Conservation (phyloP, 2,329 filamentous ascomycete species). For the Sordariomycetes sp. region DNA sequence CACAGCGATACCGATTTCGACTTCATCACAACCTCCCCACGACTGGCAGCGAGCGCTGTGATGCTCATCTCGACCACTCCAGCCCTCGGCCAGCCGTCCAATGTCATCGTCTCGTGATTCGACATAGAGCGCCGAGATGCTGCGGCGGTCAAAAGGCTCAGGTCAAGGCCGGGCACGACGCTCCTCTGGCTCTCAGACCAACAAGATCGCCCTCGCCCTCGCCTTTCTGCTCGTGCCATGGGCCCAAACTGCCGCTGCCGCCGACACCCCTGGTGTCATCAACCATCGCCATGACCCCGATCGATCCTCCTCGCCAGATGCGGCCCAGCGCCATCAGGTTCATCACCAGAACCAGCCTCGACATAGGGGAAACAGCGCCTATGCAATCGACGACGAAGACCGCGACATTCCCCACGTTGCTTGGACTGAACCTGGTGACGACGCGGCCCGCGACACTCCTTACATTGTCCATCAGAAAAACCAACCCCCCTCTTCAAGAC, state of each 20-base stretch:
- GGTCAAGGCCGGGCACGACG: conserved; percentile 46
- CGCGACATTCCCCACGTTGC: not conserved
- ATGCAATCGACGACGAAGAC: not conserved
- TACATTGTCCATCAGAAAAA: conserved; percentile 13
- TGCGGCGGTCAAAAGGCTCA: conserved; percentile 61
- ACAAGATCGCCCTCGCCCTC: conserved; percentile 43
- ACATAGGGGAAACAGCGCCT: not conserved
- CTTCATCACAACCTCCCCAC: too few species aligned
- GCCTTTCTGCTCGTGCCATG: conserved; percentile 49
- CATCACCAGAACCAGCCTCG: not conserved
- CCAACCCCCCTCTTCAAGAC: conserved; percentile 11
- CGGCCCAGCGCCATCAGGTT: not conserved
- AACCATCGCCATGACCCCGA: not conserved
- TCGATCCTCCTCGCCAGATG: too few species aligned
- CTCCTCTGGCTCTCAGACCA: conserved; percentile 29
- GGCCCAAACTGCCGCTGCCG: conserved; percentile 32
- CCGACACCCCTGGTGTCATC: not conserved
- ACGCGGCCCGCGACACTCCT: conserved; percentile 15
- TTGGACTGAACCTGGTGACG: conserved; percentile 6
- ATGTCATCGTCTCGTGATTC: conserved; percentile 1
- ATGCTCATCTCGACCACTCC: too few species aligned
- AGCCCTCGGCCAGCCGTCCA: too few species aligned
- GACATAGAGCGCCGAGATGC: conserved; percentile 32
- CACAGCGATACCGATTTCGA: too few species aligned
- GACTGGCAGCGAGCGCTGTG: too few species aligned